Conservation (phyloP, 75 land plant species). For the Selaginella moellendorffii region DNA sequence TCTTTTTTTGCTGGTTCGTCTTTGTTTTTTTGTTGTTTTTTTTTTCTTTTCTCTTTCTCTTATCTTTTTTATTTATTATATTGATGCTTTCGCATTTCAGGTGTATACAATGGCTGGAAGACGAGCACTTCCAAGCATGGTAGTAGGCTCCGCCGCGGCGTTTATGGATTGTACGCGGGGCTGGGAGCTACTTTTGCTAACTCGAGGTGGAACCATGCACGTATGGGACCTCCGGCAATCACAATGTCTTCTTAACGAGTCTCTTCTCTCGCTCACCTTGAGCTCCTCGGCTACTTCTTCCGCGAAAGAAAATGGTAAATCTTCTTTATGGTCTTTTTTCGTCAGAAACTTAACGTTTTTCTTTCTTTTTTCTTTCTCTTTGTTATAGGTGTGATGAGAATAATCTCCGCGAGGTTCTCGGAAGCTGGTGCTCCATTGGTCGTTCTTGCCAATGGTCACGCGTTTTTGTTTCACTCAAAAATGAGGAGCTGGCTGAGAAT, state of each 20-base stretch:
- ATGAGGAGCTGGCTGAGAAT: constrained; percentile 87
- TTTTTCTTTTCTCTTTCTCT: too few relatives aligned
- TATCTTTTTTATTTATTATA: too few relatives aligned
- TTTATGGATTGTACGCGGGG: constrained; percentile 79
- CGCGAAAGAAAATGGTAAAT: constrained; percentile 9
- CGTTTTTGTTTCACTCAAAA: constrained; percentile 72
- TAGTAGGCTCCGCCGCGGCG: constrained; percentile 81
- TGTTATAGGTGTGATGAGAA: constrained; percentile 14
- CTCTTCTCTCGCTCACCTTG: constrained; percentile 44
- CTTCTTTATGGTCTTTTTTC: not conserved
- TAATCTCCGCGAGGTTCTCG: constrained; percentile 79
- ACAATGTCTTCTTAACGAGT: constrained; percentile 58
- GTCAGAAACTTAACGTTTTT: not conserved
- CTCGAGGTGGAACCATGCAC: constrained; percentile 56
- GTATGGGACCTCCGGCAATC: constrained; percentile 75
- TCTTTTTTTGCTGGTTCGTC: not conserved
- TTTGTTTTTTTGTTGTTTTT: not conserved
- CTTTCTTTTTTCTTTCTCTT: constrained; percentile 11
- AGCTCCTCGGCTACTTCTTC: constrained; percentile 15
- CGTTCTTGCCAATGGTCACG: constrained; percentile 76
- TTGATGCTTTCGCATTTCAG: too few relatives aligned
- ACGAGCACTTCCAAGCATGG: constrained; percentile 76
- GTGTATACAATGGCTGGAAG: constrained; percentile 93
- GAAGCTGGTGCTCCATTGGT: constrained; percentile 80
- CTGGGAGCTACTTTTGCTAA: constrained; percentile 74